Percentiles rank a stretch among this genome's conserved stretches.
Evolutionary conservation across 2,329 filamentous ascomycete genomes (phyloP).

Genomic region (Zymoseptoria brevis): DNA sequence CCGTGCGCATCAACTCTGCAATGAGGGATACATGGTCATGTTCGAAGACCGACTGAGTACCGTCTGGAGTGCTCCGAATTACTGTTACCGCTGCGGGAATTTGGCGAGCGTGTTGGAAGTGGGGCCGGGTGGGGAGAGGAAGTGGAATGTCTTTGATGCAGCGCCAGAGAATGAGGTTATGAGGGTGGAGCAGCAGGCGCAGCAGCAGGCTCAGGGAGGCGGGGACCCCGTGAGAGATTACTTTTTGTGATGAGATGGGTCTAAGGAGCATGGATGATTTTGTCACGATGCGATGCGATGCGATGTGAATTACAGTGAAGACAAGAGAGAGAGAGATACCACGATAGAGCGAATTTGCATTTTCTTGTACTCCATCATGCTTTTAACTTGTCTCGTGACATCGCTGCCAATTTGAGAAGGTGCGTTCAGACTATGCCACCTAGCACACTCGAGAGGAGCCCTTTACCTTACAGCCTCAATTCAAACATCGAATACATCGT

Average conservation of each 20-base stretch:
- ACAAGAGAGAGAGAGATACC: constrained; percentile 7
- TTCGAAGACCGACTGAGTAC: constrained; percentile 93
- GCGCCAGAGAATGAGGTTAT: constrained; percentile 91
- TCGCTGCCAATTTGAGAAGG: too few species aligned
- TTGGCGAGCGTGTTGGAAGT: constrained; percentile 96
- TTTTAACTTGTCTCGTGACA: too few species aligned
- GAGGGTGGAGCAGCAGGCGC: constrained; percentile 68
- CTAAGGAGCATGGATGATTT: constrained; percentile 1
- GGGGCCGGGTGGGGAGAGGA: constrained; percentile 82
- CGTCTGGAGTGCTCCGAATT: constrained; percentile 92
- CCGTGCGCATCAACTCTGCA: constrained; percentile 94
- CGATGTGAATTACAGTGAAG: constrained; percentile 1
- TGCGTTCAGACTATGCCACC: too few species aligned
- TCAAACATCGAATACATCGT: too few species aligned
- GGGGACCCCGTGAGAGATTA: constrained; percentile 64
- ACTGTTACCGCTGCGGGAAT: constrained; percentile 71
- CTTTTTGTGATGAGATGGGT: constrained; percentile 48
- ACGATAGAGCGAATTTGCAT: constrained; percentile 5
- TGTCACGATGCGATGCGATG: constrained; percentile 10
- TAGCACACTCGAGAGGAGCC: too few species aligned
- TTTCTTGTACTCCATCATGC: too few species aligned
- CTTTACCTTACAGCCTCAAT: too few species aligned
- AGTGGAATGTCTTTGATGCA: constrained; percentile 96
- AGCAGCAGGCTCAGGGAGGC: constrained; percentile 55
- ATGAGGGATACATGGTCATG: constrained; percentile 94